Evolutionary conservation across 306 rosid species (phyloP), one percentile per base, ranked within the genome.

Genomic region (Hippophae gyantsensis): DNA sequence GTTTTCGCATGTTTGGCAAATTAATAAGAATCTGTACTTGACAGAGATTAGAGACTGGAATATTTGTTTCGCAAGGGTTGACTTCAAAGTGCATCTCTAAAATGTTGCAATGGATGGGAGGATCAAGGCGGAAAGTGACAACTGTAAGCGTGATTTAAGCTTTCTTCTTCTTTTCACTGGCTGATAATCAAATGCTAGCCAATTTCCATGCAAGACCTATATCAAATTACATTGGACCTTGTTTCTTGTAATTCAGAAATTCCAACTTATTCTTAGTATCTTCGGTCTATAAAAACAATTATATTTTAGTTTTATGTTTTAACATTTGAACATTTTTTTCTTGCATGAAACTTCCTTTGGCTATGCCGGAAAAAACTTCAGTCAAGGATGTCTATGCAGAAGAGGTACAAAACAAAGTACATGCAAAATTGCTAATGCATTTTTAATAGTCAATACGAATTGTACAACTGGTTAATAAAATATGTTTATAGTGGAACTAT

Each of bases 91-190:
- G 53, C 10, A n/a, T 66, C 32, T 52, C 13, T 0, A 62, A 46
- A 66, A 92, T 92, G 98, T 69, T 92, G 83, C 98, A 92, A 77
- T 87, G 98, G 98, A 92, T 92, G 98, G 98, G 98, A 75, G 98
- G 96, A 38, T 87, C 95, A 8, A 83, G 96, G 72, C 74, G 89
- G 73, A 92, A 87, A 78, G 85, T 92, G 65, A 53, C 77, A 10
- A 66, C 92, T 38, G 98, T 92, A 79, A 85, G 86, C 76, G 53
- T 52, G 38, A 62, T 10, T 47, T 52, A 8, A 49, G 23, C 56
- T 12, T 40, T 3, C n/a, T 42, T 50, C 48, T 1, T 23, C 32
- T 18, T 60, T 40, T 42, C 23, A 48, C 14, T 57, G 48, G 40
- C 48, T 14, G 48, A 12, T 14, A 0, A 6, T 58, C 44, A 13